Evolutionary conservation across 1,284 basidiomycete genomes (phyloP), one percentile per base, ranked within the genome.

Genomic region (Athelia psychrophila): DNA sequence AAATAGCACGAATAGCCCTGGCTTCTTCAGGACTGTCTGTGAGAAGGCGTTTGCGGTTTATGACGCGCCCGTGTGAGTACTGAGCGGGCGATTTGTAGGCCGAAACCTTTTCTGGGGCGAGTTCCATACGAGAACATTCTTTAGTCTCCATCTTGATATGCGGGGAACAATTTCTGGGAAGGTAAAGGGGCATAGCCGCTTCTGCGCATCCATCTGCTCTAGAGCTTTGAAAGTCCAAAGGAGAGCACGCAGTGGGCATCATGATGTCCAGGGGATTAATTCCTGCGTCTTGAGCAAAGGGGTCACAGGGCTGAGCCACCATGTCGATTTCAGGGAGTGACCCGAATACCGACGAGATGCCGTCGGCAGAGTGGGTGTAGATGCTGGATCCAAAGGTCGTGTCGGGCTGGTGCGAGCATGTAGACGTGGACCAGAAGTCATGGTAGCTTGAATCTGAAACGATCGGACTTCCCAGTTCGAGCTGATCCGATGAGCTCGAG

Each of bases 241-340:
- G 5, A 30, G 27, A 30, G 27, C 27, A 30, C 5, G 13, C 27
- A 6, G 27, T 6, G 27, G 36, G 22, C 27, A 65, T 57, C 56
- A 76, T 69, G 42, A 79, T 69, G 49, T 79, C 76, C 30, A 73
- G 64, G 32, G 81, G 81, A 56, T 82, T 74, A 50, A 83, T 67
- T 30, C 74, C 64, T 9, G 54, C 51, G 48, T 54, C 54, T 12
- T 60, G 62, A 38, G 51, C 51, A 27, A 65, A 63, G 49, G 60
- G 59, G 15, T 60, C 53, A 40, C 62, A 51, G 44, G 65, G 60
- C 2, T 55, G 51, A 20, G 67, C 61, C 50, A 70, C 74, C 70
- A 77, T 71, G 49, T 76, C 78, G 33, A 76, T 64, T 55, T 80
- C 78, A 22, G 67, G 69, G n/a, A 75, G 66, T 2, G 76, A 64